phyloP scores from a whole-genome alignment of 2,329 filamentous ascomycete species.

The Fusarium vanettenii region DNA sequence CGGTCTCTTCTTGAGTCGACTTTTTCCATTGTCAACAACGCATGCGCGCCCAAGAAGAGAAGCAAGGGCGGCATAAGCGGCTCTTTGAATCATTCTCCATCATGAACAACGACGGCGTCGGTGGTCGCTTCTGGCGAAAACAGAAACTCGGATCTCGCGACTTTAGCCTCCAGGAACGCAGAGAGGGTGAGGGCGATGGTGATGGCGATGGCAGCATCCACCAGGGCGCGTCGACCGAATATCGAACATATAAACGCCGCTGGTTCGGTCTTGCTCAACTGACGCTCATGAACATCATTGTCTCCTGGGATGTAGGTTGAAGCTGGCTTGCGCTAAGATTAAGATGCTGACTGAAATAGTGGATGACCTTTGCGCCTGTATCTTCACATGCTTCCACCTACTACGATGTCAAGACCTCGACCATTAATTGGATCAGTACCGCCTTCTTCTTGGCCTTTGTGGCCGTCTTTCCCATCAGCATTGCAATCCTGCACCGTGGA shows the following conservation, averaged over 20 bases:
- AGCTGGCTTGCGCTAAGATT: background rate
- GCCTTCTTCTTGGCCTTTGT: conserved; percentile 89
- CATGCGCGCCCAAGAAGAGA: conserved; percentile 7
- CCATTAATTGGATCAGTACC: conserved; percentile 94
- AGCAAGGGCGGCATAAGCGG: conserved; percentile 5
- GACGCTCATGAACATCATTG: conserved; percentile 88
- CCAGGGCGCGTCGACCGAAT: conserved; percentile 47
- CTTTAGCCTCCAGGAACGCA: conserved; percentile 43
- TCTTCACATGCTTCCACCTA: conserved; percentile 79
- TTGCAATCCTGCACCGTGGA: conserved; percentile 83
- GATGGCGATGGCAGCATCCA: conserved; percentile 41
- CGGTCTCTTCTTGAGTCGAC: background rate
- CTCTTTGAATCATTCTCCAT: conserved; percentile 13
- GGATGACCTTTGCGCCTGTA: conserved; percentile 91
- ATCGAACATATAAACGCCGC: conserved; percentile 78
- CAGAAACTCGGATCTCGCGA: conserved; percentile 45
- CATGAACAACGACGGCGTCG: conserved; percentile 37
- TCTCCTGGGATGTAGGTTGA: conserved; percentile 90
- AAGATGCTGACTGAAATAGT: conserved; percentile 58
- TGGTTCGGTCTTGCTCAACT: conserved; percentile 90
- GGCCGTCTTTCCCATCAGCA: conserved; percentile 75
- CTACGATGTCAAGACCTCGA: conserved; percentile 78
- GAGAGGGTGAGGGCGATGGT: conserved; percentile 18
- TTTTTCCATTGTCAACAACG: background rate
- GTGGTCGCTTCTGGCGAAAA: conserved; percentile 47